A percentile compares a stretch with the other conserved stretches of the same genome.
Conservation (phyloP, 225 moss, liverwort and hornwort species). For the Polytrichum formosum region DNA sequence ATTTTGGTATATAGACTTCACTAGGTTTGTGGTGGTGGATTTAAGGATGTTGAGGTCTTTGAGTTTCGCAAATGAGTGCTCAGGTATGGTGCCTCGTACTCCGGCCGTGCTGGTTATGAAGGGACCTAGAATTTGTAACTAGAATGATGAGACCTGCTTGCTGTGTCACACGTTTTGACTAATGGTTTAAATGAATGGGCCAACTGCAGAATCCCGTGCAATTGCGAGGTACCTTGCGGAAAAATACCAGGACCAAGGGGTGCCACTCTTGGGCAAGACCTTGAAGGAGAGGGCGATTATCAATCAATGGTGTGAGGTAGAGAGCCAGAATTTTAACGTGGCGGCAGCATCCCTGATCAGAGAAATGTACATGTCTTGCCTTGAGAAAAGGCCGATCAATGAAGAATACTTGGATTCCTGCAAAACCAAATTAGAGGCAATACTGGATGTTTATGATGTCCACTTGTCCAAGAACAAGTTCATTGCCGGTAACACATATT, state of each 20-base stretch:
- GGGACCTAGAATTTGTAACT: too few relatives aligned
- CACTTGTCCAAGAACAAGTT: slow-evolving; percentile 53
- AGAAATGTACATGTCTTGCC: slow-evolving; percentile 4
- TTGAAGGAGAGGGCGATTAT: slow-evolving; percentile 48
- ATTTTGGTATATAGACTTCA: too few relatives aligned
- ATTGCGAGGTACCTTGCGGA: slow-evolving; percentile 63
- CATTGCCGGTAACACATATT: slow-evolving; percentile 50
- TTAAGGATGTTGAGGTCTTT: too few relatives aligned
- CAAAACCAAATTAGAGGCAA: slow-evolving; percentile 27
- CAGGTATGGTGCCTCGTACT: too few relatives aligned
- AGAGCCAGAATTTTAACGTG: slow-evolving; percentile 38
- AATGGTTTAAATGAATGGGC: not conserved
- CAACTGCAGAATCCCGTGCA: slow-evolving; percentile 64
- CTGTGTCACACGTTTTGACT: too few relatives aligned
- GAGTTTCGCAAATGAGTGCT: too few relatives aligned
- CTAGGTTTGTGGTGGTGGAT: too few relatives aligned
- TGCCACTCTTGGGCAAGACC: slow-evolving; percentile 49
- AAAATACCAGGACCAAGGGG: slow-evolving; percentile 48
- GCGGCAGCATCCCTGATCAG: slow-evolving; percentile 9
- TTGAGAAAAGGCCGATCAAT: slow-evolving; percentile 31
- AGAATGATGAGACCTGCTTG: too few relatives aligned
- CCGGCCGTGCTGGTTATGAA: too few relatives aligned
- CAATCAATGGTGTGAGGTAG: slow-evolving; percentile 71
- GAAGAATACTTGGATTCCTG: slow-evolving; percentile 13
- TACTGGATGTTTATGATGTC: slow-evolving; percentile 59